phyloP scores from a whole-genome alignment of 2,329 filamentous ascomycete species.

The Coleophoma crateriformis region DNA sequence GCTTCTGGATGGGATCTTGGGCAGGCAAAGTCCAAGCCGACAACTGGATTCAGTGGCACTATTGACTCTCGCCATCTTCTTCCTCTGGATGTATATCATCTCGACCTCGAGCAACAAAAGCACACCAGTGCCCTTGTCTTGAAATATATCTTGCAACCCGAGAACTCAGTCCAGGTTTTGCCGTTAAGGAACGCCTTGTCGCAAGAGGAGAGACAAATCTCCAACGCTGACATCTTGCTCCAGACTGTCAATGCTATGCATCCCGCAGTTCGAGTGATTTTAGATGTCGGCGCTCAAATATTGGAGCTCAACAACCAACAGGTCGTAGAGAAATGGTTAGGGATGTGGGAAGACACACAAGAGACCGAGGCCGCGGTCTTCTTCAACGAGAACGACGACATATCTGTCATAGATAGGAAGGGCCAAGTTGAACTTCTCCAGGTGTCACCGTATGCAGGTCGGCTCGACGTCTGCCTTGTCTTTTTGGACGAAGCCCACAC shows the following conservation, averaged over 20 bases:
- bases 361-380: slow-evolving; percentile 18
- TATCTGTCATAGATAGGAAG: slow-evolving; percentile 11
- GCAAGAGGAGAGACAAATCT: slow-evolving; percentile 25
- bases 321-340: slow-evolving; percentile 16
- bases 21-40: slow-evolving; percentile 26
- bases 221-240: slow-evolving; percentile 28
- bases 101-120: slow-evolving; percentile 45
- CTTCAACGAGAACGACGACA: slow-evolving; percentile 8
- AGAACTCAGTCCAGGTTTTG: slow-evolving; percentile 35
- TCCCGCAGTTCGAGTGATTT: slow-evolving; percentile 41
- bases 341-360: slow-evolving; percentile 2
- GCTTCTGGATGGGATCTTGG: slow-evolving; percentile 62
- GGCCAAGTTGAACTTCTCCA: slow-evolving; percentile 27
- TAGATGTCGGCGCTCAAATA: slow-evolving; percentile 58
- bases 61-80: slow-evolving; percentile 56
- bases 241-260: slow-evolving; percentile 22
- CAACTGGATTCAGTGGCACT: slow-evolving; percentile 65
- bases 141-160: slow-evolving; percentile 43
- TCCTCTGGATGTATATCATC: slow-evolving; percentile 52
- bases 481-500: slow-evolving; percentile 23
- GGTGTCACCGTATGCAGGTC: slow-evolving; percentile 14
- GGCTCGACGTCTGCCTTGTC: slow-evolving; percentile 14
- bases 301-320: slow-evolving; percentile 48
- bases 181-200: slow-evolving; percentile 28
- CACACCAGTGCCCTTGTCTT: slow-evolving; percentile 60